These are phyloP conservation scores for Arachnomyces sp. DNA, from an alignment of 2,329 filamentous ascomycete genomes.

Conservation along the genomic window DNA sequence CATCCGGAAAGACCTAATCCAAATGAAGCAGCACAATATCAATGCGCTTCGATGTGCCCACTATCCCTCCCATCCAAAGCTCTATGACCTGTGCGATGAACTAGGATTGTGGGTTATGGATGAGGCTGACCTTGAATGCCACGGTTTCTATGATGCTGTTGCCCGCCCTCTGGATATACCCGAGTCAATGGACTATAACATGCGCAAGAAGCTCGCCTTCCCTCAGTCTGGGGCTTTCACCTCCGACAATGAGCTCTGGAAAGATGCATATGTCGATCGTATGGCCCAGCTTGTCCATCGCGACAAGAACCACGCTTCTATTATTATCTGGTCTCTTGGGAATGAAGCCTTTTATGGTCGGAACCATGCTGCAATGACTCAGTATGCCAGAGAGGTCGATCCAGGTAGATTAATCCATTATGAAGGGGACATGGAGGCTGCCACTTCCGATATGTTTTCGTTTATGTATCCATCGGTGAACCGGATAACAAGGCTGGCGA, in stretches of 20 bases:
- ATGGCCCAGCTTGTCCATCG: slow-evolving; percentile 56
- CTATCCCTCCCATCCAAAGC: slow-evolving; percentile 44
- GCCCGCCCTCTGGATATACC: slow-evolving; percentile 46
- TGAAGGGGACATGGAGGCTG: slow-evolving; percentile 54
- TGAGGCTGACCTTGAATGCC: slow-evolving; percentile 31
- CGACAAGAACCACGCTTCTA: slow-evolving; percentile 62
- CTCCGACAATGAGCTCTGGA: slow-evolving; percentile 25
- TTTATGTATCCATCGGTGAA: slow-evolving; percentile 57
- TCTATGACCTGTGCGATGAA: slow-evolving; percentile 27
- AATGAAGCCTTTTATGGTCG: slow-evolving; percentile 65
- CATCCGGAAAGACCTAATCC: slow-evolving; percentile 52
- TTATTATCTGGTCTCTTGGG: slow-evolving; percentile 65
- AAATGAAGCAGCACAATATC: slow-evolving; percentile 64
- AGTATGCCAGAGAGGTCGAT: slow-evolving; percentile 52
- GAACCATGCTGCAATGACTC: slow-evolving; percentile 61
- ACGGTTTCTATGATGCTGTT: slow-evolving; percentile 27
- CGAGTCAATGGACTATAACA: slow-evolving; percentile 50
- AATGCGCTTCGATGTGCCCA: slow-evolving; percentile 63
- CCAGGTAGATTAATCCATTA: slow-evolving; percentile 56
- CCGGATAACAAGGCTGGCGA: slow-evolving; percentile 41
- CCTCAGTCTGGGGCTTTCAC: slow-evolving; percentile 19
- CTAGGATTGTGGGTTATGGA: slow-evolving; percentile 30
- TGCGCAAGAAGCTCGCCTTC: slow-evolving; percentile 49
- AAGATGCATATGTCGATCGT: slow-evolving; percentile 60
- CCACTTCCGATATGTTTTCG: slow-evolving; percentile 57